A percentile compares a stretch with the other conserved stretches of the same genome.
Evolutionary conservation across 2,329 filamentous ascomycete genomes (phyloP).

Genomic region (Cucurbitaria berberidis): DNA sequence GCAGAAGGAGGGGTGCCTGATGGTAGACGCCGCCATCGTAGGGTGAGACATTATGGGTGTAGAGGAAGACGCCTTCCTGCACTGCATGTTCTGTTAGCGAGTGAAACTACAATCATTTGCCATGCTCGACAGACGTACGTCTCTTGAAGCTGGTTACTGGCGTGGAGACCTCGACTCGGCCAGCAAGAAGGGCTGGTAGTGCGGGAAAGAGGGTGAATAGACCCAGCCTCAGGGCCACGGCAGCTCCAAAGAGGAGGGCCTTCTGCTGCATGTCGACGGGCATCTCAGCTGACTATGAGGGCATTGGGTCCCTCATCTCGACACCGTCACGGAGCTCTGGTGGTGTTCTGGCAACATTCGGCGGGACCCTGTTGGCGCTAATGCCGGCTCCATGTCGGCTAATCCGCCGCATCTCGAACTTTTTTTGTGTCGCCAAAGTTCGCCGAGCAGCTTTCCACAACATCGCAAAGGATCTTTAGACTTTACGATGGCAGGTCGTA

Average conservation of each 20-base stretch:
- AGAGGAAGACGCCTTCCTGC: constrained; percentile 95
- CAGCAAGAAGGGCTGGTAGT: constrained; percentile 83
- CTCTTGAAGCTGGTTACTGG: constrained; percentile 98
- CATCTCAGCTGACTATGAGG: constrained; percentile 48
- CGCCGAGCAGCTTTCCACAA: constrained; percentile 4
- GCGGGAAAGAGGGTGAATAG: constrained; percentile 82
- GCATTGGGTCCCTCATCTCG: constrained; percentile 18
- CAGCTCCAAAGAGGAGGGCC: constrained; percentile 73
- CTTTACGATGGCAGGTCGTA: constrained; percentile 43
- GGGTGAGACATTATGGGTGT: constrained; percentile 93
- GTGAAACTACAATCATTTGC: background rate
- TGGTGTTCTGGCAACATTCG: background rate
- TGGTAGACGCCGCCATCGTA: constrained; percentile 91
- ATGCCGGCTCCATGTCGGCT: constrained; percentile 27
- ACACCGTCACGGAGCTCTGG: background rate
- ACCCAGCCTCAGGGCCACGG: constrained; percentile 77
- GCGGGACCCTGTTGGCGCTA: constrained; percentile 17
- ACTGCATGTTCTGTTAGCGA: constrained; percentile 60
- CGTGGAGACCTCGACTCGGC: constrained; percentile 94
- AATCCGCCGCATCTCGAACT: constrained; percentile 33
- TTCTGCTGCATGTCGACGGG: constrained; percentile 62
- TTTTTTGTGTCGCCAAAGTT: constrained; percentile 39
- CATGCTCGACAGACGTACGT: constrained; percentile 59
- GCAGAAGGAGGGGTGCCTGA: constrained; percentile 82
- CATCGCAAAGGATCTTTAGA: background rate